Evolutionary conservation across 2,329 filamentous ascomycete genomes (phyloP).

Genomic region (Pseudogymnoascus sp.): DNA sequence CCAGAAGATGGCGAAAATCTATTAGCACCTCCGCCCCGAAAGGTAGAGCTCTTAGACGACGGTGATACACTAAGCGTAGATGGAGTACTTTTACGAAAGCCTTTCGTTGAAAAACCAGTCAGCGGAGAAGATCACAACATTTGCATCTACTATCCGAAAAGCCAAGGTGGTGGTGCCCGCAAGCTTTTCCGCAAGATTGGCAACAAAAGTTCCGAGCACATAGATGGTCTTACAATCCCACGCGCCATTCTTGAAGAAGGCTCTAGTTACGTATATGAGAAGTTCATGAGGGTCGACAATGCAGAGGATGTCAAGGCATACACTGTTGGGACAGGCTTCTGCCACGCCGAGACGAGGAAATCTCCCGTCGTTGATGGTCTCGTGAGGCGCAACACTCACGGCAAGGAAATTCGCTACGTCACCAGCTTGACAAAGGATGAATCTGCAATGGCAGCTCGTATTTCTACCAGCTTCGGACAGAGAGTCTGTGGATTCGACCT

Average conservation of each 20-base stretch:
- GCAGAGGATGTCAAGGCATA: slow-evolving; percentile 98
- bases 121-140: slow-evolving; percentile 98
- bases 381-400: slow-evolving; percentile 90
- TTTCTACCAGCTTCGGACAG: slow-evolving; percentile 86
- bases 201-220: slow-evolving; percentile 96
- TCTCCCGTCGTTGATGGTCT: slow-evolving; percentile 95
- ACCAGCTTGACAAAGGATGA: slow-evolving; percentile 76
- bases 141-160: slow-evolving; percentile 89
- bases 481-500: slow-evolving; percentile 94
- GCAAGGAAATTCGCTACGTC: slow-evolving; percentile 93
- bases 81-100: slow-evolving; percentile 71
- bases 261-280: slow-evolving; percentile 91
- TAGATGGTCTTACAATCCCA: slow-evolving; percentile 66
- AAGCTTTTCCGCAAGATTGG: slow-evolving; percentile 94
- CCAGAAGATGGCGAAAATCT: slow-evolving; percentile 58
- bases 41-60: slow-evolving; percentile 80
- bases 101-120: slow-evolving; percentile 97
- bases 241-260: slow-evolving; percentile 71
- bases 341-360: slow-evolving; percentile 94
- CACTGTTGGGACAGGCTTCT: slow-evolving; percentile 86
- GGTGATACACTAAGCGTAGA: slow-evolving; percentile 84
- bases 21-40: slow-evolving; percentile 41
- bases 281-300: slow-evolving; percentile 94
- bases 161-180: slow-evolving; percentile 77
- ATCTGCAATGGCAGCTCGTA: slow-evolving; percentile 76